A percentile compares a stretch with the other conserved stretches of the same genome.
Evolutionary conservation across 768 basidiomycete species (phyloP).

Genomic region (Lactarius hatsudake): DNA sequence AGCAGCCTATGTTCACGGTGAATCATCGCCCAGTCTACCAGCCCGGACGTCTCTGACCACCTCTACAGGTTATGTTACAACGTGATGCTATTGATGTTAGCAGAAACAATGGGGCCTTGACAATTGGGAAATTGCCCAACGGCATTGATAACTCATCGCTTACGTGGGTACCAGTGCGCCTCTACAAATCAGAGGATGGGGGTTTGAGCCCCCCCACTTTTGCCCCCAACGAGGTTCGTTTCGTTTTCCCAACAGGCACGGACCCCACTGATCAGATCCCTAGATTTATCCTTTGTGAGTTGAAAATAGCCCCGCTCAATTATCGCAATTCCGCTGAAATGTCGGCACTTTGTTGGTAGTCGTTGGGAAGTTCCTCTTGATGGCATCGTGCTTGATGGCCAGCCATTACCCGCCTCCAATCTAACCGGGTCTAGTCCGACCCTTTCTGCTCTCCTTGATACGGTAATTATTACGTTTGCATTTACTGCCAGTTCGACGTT

Average conservation of each 20-base stretch:
- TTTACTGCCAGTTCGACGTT: not conserved
- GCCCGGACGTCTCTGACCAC: not conserved
- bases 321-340: not conserved
- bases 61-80: constrained; percentile 46
- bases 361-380: constrained; percentile 70
- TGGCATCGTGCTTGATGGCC: constrained; percentile 67
- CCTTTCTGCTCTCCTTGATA: constrained; percentile 59
- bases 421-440: constrained; percentile 40
- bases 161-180: constrained; percentile 64
- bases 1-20: constrained; percentile 47
- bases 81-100: constrained; percentile 68
- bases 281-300: constrained; percentile 27
- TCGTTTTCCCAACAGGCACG: not conserved
- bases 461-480: constrained; percentile 39
- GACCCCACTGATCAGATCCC: constrained; percentile 25
- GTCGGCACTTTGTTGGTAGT: not conserved
- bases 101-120: constrained; percentile 61
- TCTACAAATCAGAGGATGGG: constrained; percentile 49
- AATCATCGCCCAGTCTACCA: not conserved
- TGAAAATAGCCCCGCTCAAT: not conserved
- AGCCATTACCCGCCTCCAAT: constrained; percentile 52
- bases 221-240: constrained; percentile 55
- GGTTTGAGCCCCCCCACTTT: constrained; percentile 55
- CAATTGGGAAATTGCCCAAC: constrained; percentile 61
- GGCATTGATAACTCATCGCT: constrained; percentile 48